A percentile compares a stretch with the other conserved stretches of the same genome.
These are phyloP conservation scores for Serendipita sp. DNA, from an alignment of 768 basidiomycete species.

Conservation along the genomic window DNA sequence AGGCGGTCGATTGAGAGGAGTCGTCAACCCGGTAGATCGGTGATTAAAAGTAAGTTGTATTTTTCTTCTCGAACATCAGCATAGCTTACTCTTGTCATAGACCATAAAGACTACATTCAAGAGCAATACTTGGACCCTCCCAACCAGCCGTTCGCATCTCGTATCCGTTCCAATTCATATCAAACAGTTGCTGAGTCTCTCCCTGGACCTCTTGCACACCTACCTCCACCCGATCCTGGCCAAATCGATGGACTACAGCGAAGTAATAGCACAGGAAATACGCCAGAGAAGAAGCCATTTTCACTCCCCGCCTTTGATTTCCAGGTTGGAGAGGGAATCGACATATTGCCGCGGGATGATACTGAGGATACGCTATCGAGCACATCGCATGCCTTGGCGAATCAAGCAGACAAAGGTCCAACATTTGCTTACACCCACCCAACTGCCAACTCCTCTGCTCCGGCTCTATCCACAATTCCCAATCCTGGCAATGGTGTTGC, in stretches of 20 bases:
- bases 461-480: slow-evolving; percentile 51
- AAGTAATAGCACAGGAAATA: slow-evolving; percentile 6
- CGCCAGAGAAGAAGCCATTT: slow-evolving; percentile 2
- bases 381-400: neutral
- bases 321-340: neutral
- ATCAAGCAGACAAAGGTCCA: neutral
- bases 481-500: neutral
- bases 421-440: slow-evolving; percentile 48
- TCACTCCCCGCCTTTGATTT: neutral
- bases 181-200: slow-evolving; percentile 36
- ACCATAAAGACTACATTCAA: neutral
- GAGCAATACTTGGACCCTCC: slow-evolving; percentile 1
- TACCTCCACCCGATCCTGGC: slow-evolving; percentile 71
- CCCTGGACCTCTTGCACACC: slow-evolving; percentile 61
- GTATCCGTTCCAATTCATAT: slow-evolving; percentile 64
- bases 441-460: slow-evolving; percentile 76
- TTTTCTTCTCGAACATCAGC: neutral
- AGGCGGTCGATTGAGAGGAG: slow-evolving; percentile 56
- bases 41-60: slow-evolving; percentile 62
- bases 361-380: neutral
- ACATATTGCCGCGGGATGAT: neutral
- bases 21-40: slow-evolving; percentile 57
- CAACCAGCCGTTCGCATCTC: slow-evolving; percentile 16
- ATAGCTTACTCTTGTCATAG: neutral
- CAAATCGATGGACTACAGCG: slow-evolving; percentile 73